These are phyloP conservation scores for Triticum urartu DNA, from an alignment of 176 grass and related monocot genomes.

Conservation along the genomic window DNA sequence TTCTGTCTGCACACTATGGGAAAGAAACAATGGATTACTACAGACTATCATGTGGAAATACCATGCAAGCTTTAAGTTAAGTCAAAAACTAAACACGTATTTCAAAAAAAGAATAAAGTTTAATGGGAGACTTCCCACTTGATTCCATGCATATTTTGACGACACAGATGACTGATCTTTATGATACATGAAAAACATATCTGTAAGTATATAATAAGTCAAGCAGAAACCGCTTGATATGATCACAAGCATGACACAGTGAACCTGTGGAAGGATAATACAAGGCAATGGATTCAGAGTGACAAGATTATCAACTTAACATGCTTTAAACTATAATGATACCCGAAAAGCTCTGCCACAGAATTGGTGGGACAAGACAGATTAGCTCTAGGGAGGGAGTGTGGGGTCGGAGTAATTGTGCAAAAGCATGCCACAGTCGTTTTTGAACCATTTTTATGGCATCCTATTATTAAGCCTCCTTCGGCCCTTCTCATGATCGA, in stretches of 20 bases:
- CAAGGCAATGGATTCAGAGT: background rate
- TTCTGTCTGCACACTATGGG: conserved; percentile 69
- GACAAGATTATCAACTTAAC: background rate
- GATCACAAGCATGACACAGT: background rate
- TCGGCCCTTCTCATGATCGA: background rate
- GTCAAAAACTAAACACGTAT: background rate
- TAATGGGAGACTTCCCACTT: background rate
- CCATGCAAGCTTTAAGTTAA: background rate
- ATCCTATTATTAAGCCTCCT: background rate
- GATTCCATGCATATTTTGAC: background rate
- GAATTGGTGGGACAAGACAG: background rate
- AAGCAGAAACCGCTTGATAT: background rate
- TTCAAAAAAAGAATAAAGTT: background rate
- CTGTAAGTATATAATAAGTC: background rate
- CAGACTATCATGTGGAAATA: background rate
- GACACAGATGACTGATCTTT: background rate
- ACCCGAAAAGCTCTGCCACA: background rate
- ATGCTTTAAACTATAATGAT: background rate
- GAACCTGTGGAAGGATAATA: background rate
- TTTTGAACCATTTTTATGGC: background rate
- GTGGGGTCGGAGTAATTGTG: background rate
- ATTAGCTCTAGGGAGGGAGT: background rate
- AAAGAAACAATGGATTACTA: conserved; percentile 31
- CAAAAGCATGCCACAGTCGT: background rate
- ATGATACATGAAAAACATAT: background rate